These are phyloP conservation scores for Botrytis elliptica DNA, from an alignment of 2,329 filamentous ascomycete species.

Conservation along the genomic window DNA sequence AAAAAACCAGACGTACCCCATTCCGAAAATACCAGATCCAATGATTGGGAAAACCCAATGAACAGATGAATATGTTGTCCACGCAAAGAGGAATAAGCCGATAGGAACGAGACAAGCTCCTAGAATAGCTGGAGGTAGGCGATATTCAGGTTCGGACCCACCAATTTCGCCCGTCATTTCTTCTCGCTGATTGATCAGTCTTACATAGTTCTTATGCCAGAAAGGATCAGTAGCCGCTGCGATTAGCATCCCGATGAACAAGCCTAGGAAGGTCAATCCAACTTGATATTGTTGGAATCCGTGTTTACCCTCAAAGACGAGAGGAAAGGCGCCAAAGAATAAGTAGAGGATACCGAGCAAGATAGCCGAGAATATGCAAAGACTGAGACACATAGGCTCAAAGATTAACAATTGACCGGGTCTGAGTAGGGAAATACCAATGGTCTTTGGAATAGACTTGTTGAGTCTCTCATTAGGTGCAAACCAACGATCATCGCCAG, in stretches of 20 bases:
- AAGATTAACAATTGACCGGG: conserved; percentile 71
- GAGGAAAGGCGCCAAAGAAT: conserved; percentile 84
- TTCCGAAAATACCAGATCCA: conserved; percentile 68
- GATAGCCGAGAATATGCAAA: conserved; percentile 80
- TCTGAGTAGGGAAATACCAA: conserved; percentile 59
- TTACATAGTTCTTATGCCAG: conserved; percentile 60
- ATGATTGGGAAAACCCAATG: conserved; percentile 78
- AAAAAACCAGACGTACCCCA: conserved; percentile 54
- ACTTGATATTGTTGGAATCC: conserved; percentile 76
- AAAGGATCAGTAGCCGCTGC: conserved; percentile 63
- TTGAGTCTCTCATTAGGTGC: conserved; percentile 74
- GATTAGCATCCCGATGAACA: conserved; percentile 65
- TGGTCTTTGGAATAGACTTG: conserved; percentile 62
- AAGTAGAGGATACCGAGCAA: conserved; percentile 86
- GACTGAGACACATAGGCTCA: conserved; percentile 81
- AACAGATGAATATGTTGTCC: conserved; percentile 73
- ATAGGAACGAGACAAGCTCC: conserved; percentile 77
- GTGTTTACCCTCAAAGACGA: conserved; percentile 74
- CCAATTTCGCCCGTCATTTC: conserved; percentile 41
- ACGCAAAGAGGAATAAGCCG: conserved; percentile 85
- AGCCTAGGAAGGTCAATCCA: conserved; percentile 75
- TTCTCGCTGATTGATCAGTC: conserved; percentile 54
- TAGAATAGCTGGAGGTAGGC: conserved; percentile 70
- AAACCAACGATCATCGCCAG: conserved; percentile 72
- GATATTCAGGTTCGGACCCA: conserved; percentile 80